A percentile compares a stretch with the other conserved stretches of the same genome.
Conservation (phyloP, 495 filamentous ascomycete species). For the Lasiosphaeria miniovina region DNA sequence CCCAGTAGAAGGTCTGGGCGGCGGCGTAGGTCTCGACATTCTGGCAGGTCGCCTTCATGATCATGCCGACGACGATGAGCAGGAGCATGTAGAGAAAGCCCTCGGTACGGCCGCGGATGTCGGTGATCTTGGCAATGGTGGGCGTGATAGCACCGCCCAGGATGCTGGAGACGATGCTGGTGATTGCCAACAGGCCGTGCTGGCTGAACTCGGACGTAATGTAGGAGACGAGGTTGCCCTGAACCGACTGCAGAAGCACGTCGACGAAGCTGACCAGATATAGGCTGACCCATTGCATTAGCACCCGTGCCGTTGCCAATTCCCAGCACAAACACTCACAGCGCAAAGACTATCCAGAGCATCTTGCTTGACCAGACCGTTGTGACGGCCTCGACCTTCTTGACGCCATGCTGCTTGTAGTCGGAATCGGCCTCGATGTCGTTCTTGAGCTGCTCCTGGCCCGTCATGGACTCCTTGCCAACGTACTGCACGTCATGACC, state of each 20-base stretch:
- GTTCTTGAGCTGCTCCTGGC: conserved; percentile 7
- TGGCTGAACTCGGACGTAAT: conserved; percentile 49
- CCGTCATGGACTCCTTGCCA: background rate
- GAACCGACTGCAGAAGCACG: conserved; percentile 31
- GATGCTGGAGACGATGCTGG: conserved; percentile 42
- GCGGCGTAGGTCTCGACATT: conserved; percentile 32
- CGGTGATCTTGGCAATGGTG: conserved; percentile 32
- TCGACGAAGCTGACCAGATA: conserved; percentile 35
- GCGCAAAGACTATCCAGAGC: background rate
- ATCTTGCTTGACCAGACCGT: conserved; percentile 36
- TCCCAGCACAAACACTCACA: background rate
- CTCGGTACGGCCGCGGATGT: conserved; percentile 32
- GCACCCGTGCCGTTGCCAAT: background rate
- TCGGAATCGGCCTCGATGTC: conserved; percentile 23
- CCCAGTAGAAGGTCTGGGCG: conserved; percentile 38
- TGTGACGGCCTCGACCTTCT: conserved; percentile 42
- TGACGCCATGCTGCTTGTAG: conserved; percentile 36
- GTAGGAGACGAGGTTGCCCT: conserved; percentile 32
- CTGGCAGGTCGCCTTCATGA: conserved; percentile 29
- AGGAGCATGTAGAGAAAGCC: conserved; percentile 25
- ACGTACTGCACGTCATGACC: background rate
- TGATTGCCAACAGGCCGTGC: conserved; percentile 52
- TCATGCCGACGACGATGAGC: conserved; percentile 24
- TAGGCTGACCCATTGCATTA: conserved; percentile 18
- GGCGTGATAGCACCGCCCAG: conserved; percentile 26